Conservation (phyloP, 768 basidiomycete genomes). For the Russula brevipes region DNA sequence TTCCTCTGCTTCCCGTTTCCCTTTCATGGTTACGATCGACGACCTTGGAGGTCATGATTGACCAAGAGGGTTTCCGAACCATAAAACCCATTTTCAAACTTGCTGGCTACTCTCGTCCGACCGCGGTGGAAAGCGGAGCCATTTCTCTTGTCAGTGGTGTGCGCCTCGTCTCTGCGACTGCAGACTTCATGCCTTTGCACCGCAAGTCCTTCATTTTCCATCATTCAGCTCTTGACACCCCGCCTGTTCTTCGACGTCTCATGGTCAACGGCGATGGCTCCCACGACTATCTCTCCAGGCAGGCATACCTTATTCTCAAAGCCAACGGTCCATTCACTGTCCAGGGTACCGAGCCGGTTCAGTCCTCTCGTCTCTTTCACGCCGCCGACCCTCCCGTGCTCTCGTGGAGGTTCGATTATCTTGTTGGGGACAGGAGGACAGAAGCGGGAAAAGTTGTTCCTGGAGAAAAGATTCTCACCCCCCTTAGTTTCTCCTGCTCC, state of each 20-base stretch:
- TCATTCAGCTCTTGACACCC: conserved; percentile 58
- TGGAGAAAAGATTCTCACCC: conserved; percentile 70
- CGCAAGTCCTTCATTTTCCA: conserved; percentile 65
- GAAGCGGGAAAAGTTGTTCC: conserved; percentile 43
- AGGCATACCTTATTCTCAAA: conserved; percentile 65
- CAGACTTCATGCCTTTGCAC: conserved; percentile 58
- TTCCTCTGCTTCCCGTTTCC: conserved; percentile 33
- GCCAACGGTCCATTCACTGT: conserved; percentile 72
- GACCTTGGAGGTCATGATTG: conserved; percentile 62
- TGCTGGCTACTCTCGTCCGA: conserved; percentile 42
- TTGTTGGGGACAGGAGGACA: conserved; percentile 55
- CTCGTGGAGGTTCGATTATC: conserved; percentile 75
- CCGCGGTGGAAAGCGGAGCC: conserved; percentile 6
- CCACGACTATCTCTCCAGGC: conserved; percentile 70
- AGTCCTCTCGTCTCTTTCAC: conserved; percentile 23
- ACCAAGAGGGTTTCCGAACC: conserved; percentile 78
- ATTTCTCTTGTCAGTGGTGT: conserved; percentile 26
- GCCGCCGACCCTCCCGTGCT: conserved; percentile 36
- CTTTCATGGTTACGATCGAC: conserved; percentile 51
- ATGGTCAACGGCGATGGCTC: conserved; percentile 62
- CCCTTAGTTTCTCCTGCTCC: conserved; percentile 70
- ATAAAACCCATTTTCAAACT: conserved; percentile 56
- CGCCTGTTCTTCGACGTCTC: conserved; percentile 66
- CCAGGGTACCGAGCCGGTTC: conserved; percentile 53
- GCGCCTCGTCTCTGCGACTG: conserved; percentile 43